Percentiles rank a stretch among this genome's conserved stretches.
Evolutionary conservation across 2,329 filamentous ascomycete genomes (phyloP).

Genomic region (Pezicula neosporulosa): DNA sequence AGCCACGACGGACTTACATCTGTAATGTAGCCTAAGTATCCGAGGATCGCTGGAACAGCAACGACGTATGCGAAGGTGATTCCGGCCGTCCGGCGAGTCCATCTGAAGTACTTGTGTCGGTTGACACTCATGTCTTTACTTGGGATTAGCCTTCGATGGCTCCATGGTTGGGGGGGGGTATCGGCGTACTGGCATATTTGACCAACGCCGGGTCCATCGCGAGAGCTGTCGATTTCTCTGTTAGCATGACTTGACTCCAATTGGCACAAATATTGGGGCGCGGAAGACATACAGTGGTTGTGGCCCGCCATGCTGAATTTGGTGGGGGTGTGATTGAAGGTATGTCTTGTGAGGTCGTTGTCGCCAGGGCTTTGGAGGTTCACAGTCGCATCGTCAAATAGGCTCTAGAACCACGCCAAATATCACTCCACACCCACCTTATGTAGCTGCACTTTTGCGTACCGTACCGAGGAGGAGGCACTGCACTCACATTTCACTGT

Average conservation of each 20-base stretch:
- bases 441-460: too few relatives aligned
- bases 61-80: conserved; percentile 75
- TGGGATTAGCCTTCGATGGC: not conserved
- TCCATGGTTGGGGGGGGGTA: conserved; percentile 6
- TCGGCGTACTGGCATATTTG: conserved; percentile 48
- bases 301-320: conserved; percentile 44
- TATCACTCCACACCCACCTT: not conserved
- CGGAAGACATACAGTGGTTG: conserved; percentile 37
- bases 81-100: conserved; percentile 79
- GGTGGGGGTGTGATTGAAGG: conserved; percentile 18
- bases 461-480: too few relatives aligned
- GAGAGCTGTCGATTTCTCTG: conserved; percentile 16
- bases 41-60: conserved; percentile 67
- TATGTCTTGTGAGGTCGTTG: conserved; percentile 1
- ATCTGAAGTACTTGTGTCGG: conserved; percentile 93
- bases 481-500: too few relatives aligned
- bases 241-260: conserved; percentile 9
- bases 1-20: conserved; percentile 65
- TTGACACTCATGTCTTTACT: conserved; percentile 72
- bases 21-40: conserved; percentile 71
- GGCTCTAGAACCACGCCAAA: conserved; percentile 2
- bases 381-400: conserved; percentile 1
- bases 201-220: conserved; percentile 45
- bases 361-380: conserved; percentile 12
- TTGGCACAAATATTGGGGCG: not conserved